Base-by-base conservation (phyloP, 257 asterid genomes). In the Ophiorrhiza pumila region DNA sequence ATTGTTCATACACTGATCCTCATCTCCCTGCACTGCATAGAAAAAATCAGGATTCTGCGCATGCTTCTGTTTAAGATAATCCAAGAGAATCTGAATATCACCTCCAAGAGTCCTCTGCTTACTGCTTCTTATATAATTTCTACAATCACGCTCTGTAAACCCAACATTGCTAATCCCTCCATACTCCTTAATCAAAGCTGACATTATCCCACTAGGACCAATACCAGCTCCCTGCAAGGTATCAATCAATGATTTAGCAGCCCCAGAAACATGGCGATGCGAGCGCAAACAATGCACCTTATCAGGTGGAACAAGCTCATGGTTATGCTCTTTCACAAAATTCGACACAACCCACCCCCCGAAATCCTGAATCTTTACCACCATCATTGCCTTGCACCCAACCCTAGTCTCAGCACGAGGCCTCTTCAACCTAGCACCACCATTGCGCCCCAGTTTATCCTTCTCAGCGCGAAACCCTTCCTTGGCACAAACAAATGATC, bases 141-240 rank as follows among this genome's bases (percentile, higher is more conserved):
- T 81, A 72, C 97, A 93, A 75, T 93, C 98, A 56, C 89, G 96
- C 83, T 93, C 98, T 0, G 98, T 93, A 81, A 93, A 93, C 14
- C 98, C 98, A 14, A 93, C 97, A 75, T 88, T 93, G 82, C 89
- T 89, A 83, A 91, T 88, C 14, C 92, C 98, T 69, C 97, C 98
- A 63, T 93, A 91, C 87, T 93, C 98, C 82, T 91, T 93, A 57
- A 93, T 78, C 45, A 93, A 88, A 45, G 92, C 98, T 23, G 98
- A 89, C 98, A 93, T 93, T 39, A 93, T 93, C 87, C 96, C 82
- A 5, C 97, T 87, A 2, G 98, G 97, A 2, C 98, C 98, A 96
- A 93, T 91, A 56, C 98, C 98, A 65, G 98, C 98, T 56, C 96
- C 98, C 89, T 93, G 98, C 72, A 93, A 81, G 41, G 97, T 91